Conservation (phyloP, 345 rosid species). For the Cochlearia excelsa region DNA sequence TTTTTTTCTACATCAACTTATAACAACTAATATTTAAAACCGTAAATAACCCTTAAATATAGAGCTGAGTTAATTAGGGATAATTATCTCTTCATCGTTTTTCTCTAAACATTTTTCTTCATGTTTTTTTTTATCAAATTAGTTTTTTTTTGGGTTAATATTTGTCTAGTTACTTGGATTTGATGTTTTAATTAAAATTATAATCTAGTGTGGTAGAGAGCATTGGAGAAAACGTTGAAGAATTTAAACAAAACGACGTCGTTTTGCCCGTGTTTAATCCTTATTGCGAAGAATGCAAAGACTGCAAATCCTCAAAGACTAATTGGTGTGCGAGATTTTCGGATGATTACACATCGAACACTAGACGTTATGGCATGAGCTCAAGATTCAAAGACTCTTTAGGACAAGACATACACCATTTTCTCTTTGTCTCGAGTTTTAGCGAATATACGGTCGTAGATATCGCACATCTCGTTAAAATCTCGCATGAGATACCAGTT, state of each 20-base stretch:
- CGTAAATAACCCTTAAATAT: too few species aligned
- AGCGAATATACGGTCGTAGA: slow-evolving; percentile 72
- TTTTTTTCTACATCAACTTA: too few species aligned
- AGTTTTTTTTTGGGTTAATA: too few species aligned
- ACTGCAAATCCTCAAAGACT: slow-evolving; percentile 52
- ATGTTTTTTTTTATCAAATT: too few species aligned
- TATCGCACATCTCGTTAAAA: slow-evolving; percentile 46
- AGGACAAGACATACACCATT: slow-evolving; percentile 55
- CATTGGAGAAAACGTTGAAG: slow-evolving; percentile 55
- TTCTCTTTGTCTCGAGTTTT: slow-evolving; percentile 60
- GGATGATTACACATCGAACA: neutral
- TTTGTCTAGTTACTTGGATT: neutral
- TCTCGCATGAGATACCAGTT: slow-evolving; percentile 36
- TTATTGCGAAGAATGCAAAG: slow-evolving; percentile 51
- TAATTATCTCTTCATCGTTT: too few species aligned
- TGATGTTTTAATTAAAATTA: neutral
- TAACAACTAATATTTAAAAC: too few species aligned
- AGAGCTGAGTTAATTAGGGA: too few species aligned
- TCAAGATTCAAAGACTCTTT: slow-evolving; percentile 48
- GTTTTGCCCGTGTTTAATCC: slow-evolving; percentile 56
- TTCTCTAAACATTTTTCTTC: too few species aligned
- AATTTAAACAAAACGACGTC: slow-evolving; percentile 47
- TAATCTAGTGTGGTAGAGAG: slow-evolving; percentile 65
- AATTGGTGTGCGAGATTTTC: slow-evolving; percentile 48
- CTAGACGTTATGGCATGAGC: slow-evolving; percentile 55